Percentiles rank a stretch among this genome's conserved stretches.
Evolutionary conservation across 2,329 filamentous ascomycete genomes (phyloP).

Genomic region (Orbilia ellipsospora): DNA sequence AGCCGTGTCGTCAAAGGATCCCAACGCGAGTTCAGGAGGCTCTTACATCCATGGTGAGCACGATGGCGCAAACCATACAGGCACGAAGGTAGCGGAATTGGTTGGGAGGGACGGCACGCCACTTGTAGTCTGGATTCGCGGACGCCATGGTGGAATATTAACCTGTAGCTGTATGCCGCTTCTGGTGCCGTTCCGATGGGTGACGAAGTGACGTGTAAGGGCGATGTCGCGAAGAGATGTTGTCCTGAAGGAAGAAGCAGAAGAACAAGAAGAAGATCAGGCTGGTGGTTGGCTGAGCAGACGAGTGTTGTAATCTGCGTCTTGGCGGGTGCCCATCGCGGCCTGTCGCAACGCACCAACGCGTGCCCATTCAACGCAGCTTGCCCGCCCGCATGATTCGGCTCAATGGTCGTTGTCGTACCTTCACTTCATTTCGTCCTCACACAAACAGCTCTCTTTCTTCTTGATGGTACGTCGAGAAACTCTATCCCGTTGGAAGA

Average conservation of each 20-base stretch:
- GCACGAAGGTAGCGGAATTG: slow-evolving; percentile 90
- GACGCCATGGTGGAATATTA: slow-evolving; percentile 41
- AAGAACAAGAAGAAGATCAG: slow-evolving; percentile 7
- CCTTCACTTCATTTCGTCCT: too few species aligned
- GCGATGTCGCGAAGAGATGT: background rate
- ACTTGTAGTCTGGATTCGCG: slow-evolving; percentile 46
- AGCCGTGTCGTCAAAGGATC: slow-evolving; percentile 19
- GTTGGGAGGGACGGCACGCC: slow-evolving; percentile 66
- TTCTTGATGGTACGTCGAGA: too few species aligned
- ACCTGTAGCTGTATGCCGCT: background rate
- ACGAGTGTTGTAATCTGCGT: slow-evolving; percentile 5
- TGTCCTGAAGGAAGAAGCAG: background rate
- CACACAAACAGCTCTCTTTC: too few species aligned
- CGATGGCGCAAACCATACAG: slow-evolving; percentile 98
- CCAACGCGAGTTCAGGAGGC: background rate
- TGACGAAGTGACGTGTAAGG: background rate
- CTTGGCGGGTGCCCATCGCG: slow-evolving; percentile 4
- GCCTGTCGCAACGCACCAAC: background rate
- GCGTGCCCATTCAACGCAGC: slow-evolving; percentile 5
- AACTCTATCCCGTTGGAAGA: background rate
- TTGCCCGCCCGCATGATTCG: background rate
- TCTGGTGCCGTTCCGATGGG: too few species aligned
- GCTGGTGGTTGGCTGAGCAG: slow-evolving; percentile 15
- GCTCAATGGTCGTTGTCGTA: too few species aligned
- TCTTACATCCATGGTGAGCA: slow-evolving; percentile 80